Base-by-base conservation (phyloP, 1,284 basidiomycete species). In the Megacollybia platyphylla region DNA sequence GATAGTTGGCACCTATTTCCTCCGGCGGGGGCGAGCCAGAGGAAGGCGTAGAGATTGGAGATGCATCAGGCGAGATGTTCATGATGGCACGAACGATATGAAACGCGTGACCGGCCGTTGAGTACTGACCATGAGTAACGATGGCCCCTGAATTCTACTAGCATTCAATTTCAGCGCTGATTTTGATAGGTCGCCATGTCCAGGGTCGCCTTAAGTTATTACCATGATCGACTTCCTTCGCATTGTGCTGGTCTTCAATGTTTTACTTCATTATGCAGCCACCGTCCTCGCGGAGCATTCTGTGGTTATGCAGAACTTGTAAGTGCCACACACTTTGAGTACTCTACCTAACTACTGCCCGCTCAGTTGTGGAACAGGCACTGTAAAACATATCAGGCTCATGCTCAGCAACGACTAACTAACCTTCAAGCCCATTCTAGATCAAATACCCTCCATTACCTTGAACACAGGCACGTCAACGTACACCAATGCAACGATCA, bases 21-120 rank as follows among this genome's bases (percentile, higher is more conserved):
- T 67, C 65, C 3, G 62, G 61, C 1, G 63, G 61, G 18, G 62
- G 62, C 7, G 63, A 62, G 30, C 57, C 60, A 9, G 62, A 59
- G 4, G 63, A 63, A 4, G 64, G 58, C 29, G 63, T 61, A 5
- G 64, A 66, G 43, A 54, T 51, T 0, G 61, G 54, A 46, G 60
- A 58, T 15, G 63, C 64, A 48, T 44, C 42, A 20, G 42, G 42
- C 29, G 42, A 31, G 15, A 24, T 29, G 20, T 28, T 44, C 36
- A 31, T 44, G 41, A 24, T 24, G 20, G 20, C 20, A 24, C 3
- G 20, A 24, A 24, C 20, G 20, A 4, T 24, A 5, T 24, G 20
- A 5, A 24, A 24, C 20, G 5, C 20, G 20, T 24, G 20, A 24
- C 5, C 20, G 15, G 15, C 15, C 15, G 15, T 15, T 15, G 15